Conservation (phyloP, 2,329 filamentous ascomycete species). For the Aspergillus oerlinghausenensis region DNA sequence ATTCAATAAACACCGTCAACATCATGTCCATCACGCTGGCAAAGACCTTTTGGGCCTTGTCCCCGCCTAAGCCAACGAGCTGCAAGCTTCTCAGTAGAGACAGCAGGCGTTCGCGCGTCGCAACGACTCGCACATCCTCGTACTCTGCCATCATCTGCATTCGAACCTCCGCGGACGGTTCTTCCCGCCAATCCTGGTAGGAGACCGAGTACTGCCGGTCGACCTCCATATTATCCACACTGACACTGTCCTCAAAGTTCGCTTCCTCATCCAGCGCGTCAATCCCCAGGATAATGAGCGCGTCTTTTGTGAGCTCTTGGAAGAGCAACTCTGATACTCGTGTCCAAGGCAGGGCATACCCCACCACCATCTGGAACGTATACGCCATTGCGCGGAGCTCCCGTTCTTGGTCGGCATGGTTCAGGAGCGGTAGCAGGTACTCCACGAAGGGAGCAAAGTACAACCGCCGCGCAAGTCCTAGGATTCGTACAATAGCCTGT, state of each 20-base stretch:
- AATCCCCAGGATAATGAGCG: constrained; percentile 40
- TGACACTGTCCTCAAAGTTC: constrained; percentile 11
- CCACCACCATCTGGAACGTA: constrained; percentile 45
- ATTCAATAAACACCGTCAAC: constrained; percentile 52
- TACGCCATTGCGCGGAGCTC: constrained; percentile 36
- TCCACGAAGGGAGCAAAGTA: constrained; percentile 36
- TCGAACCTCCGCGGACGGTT: constrained; percentile 24
- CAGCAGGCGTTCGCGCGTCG: constrained; percentile 32
- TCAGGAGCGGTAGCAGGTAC: constrained; percentile 28
- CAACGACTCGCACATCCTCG: constrained; percentile 24
- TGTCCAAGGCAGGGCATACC: constrained; percentile 43
- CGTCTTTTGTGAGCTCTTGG: constrained; percentile 42
- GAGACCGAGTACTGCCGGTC: constrained; percentile 33
- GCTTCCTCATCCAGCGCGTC: constrained; percentile 24
- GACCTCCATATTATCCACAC: constrained; percentile 34
- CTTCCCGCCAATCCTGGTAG: constrained; percentile 35
- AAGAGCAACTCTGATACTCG: constrained; percentile 42
- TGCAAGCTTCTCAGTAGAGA: constrained; percentile 44
- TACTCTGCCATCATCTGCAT: constrained; percentile 31
- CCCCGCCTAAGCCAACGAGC: constrained; percentile 52
- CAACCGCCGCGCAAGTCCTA: constrained; percentile 33
- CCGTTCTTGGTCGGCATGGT: constrained; percentile 22
- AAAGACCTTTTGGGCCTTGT: constrained; percentile 53
- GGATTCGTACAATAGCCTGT: constrained; percentile 29
- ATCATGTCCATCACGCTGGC: constrained; percentile 55